Evolutionary conservation across 495 filamentous ascomycete genomes (phyloP).

Genomic region (Astrothelium macrocarpum): DNA sequence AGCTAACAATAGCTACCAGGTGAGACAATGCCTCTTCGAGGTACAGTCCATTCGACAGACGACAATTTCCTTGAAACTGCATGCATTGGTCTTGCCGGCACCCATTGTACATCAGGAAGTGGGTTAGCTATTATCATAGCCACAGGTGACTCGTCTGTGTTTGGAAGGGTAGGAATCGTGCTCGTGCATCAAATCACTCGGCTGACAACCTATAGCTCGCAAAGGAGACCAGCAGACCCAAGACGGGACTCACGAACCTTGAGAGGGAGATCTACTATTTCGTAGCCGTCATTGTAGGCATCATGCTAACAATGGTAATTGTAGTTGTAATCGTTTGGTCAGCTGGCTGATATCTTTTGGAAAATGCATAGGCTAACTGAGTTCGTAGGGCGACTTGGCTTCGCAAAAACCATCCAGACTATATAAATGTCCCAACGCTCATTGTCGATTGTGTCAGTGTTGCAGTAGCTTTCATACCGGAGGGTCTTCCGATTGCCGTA

Average conservation of each 20-base stretch:
- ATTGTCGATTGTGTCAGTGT: constrained; percentile 31
- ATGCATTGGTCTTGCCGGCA: constrained; percentile 29
- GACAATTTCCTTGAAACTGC: constrained; percentile 28
- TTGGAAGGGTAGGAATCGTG: constrained; percentile 23
- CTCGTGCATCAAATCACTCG: not conserved
- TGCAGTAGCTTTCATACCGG: constrained; percentile 34
- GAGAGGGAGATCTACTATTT: constrained; percentile 32
- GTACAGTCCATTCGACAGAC: constrained; percentile 15
- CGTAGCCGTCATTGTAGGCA: constrained; percentile 24
- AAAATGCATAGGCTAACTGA: not conserved
- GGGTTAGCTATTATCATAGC: constrained; percentile 32
- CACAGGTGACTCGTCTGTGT: constrained; percentile 30
- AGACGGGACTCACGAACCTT: constrained; percentile 25
- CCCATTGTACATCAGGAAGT: constrained; percentile 23
- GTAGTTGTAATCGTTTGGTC: constrained; percentile 26
- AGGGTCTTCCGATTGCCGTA: constrained; percentile 33
- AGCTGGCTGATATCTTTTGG: not conserved
- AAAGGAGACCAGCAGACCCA: constrained; percentile 20
- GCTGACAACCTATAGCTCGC: constrained; percentile 17
- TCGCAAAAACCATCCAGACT: constrained; percentile 16
- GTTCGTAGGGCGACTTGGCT: constrained; percentile 10
- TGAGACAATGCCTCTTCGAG: not conserved
- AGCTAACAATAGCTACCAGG: not conserved
- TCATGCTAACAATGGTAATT: constrained; percentile 14
- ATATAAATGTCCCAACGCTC: constrained; percentile 23